Evolutionary conservation across 1,284 basidiomycete species (phyloP).

Genomic region (Trichosporon coremiiforme): DNA sequence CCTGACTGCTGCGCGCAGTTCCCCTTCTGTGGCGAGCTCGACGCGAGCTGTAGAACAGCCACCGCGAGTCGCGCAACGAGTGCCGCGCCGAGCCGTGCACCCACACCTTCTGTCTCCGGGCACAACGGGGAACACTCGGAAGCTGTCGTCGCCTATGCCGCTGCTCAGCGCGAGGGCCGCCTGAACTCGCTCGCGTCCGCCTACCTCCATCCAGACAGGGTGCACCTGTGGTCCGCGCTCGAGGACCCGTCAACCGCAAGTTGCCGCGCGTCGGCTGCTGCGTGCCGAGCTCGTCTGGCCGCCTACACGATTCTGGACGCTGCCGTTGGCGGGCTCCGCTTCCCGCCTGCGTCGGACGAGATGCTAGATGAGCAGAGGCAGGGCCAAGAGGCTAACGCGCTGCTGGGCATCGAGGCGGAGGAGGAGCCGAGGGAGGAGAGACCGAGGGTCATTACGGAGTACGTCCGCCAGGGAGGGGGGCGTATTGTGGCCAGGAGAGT

Average conservation of each 20-base stretch:
- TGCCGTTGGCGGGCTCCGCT: conserved; percentile 42
- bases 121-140: not conserved
- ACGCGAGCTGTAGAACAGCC: conserved; percentile 33
- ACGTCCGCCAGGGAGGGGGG: conserved; percentile 70
- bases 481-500: conserved; percentile 60
- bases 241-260: conserved; percentile 44
- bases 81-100: conserved; percentile 17
- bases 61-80: conserved; percentile 18
- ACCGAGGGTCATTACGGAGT: conserved; percentile 63
- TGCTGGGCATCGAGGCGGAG: conserved; percentile 32
- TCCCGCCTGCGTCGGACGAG: conserved; percentile 44
- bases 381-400: conserved; percentile 28
- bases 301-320: conserved; percentile 54
- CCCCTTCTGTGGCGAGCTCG: conserved; percentile 56
- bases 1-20: conserved; percentile 42
- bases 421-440: not conserved
- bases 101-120: conserved; percentile 5
- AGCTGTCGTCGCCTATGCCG: conserved; percentile 36
- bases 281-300: conserved; percentile 36
- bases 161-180: conserved; percentile 38
- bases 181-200: conserved; percentile 38
- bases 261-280: conserved; percentile 29
- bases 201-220: conserved; percentile 45
- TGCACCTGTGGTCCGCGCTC: conserved; percentile 42
- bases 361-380: conserved; percentile 37